phyloP scores from a whole-genome alignment of 768 basidiomycete species.

The Collybia nuda region DNA sequence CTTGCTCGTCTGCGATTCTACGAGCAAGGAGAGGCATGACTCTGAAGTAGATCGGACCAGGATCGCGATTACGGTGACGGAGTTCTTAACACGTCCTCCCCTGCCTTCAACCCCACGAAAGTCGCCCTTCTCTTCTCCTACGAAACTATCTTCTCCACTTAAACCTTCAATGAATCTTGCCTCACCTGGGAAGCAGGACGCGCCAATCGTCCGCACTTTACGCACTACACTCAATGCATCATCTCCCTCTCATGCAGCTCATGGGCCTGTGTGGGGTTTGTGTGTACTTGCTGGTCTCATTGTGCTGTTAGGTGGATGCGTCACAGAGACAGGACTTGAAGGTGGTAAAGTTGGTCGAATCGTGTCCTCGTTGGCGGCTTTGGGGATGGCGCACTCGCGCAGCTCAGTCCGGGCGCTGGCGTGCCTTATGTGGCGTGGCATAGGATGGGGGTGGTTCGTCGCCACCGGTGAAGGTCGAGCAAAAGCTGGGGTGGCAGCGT shows the following conservation, averaged over 20 bases:
- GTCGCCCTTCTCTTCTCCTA: slow-evolving; percentile 5
- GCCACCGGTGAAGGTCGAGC: slow-evolving; percentile 19
- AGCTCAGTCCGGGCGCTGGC: slow-evolving; percentile 62
- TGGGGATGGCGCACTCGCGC: slow-evolving; percentile 62
- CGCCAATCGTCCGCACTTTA: slow-evolving; percentile 59
- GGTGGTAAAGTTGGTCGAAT: slow-evolving; percentile 44
- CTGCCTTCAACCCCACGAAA: slow-evolving; percentile 30
- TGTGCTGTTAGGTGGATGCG: slow-evolving; percentile 59
- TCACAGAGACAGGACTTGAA: slow-evolving; percentile 36
- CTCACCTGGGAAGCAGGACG: slow-evolving; percentile 35
- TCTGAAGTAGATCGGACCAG: slow-evolving; percentile 39
- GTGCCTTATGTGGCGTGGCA: slow-evolving; percentile 63
- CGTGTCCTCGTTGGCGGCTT: slow-evolving; percentile 41
- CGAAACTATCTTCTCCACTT: not conserved
- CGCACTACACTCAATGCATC: slow-evolving; percentile 56
- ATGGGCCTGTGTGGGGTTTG: slow-evolving; percentile 79
- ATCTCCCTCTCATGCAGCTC: slow-evolving; percentile 61
- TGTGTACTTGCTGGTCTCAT: slow-evolving; percentile 65
- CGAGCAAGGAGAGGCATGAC: slow-evolving; percentile 37
- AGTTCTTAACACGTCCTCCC: slow-evolving; percentile 46
- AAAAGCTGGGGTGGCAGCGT: slow-evolving; percentile 22
- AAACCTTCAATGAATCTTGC: slow-evolving; percentile 8
- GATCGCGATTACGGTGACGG: slow-evolving; percentile 47
- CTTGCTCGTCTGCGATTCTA: slow-evolving; percentile 27
- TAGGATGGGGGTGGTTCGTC: slow-evolving; percentile 42